Percentiles rank a stretch among this genome's conserved stretches.
These are phyloP conservation scores for Ceriops zippeliana DNA, from an alignment of 345 rosid species.

Conservation along the genomic window DNA sequence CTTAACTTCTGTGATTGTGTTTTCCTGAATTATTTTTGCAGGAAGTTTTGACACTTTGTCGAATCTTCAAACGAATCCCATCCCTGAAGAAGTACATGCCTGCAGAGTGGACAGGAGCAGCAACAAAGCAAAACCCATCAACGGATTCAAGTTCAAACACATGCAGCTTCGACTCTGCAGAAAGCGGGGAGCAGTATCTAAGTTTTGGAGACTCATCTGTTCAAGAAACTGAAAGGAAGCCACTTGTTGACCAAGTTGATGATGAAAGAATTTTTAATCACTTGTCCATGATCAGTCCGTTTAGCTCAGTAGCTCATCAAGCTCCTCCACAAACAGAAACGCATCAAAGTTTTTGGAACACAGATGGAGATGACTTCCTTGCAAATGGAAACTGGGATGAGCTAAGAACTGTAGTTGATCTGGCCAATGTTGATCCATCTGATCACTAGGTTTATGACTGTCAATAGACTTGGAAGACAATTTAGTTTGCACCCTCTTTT, in stretches of 20 bases:
- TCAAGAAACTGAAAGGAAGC: conserved; percentile 23
- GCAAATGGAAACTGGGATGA: conserved; percentile 65
- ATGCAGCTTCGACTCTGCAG: conserved; percentile 58
- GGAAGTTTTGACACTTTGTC: conserved; percentile 87
- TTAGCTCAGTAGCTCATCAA: conserved; percentile 15
- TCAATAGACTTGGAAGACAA: conserved; percentile 13
- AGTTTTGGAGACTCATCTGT: conserved; percentile 31
- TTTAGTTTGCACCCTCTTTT: too few species aligned
- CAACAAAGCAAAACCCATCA: conserved; percentile 19
- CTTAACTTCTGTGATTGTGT: too few species aligned
- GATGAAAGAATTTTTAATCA: conserved; percentile 12
- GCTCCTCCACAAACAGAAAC: conserved; percentile 27
- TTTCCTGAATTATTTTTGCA: conserved; percentile 19
- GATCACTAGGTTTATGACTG: background rate
- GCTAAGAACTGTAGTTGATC: conserved; percentile 54
- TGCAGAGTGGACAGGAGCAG: conserved; percentile 19
- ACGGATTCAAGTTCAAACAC: conserved; percentile 46
- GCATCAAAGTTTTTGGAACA: conserved; percentile 32
- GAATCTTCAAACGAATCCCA: conserved; percentile 63
- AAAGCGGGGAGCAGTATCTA: conserved; percentile 28
- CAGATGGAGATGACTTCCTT: conserved; percentile 40
- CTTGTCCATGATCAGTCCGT: conserved; percentile 13
- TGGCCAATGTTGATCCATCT: conserved; percentile 26
- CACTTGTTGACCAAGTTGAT: conserved; percentile 13
- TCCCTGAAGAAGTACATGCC: conserved; percentile 38